Conservation (phyloP, 1,284 basidiomycete species). For the Cryptococcus hybrid region DNA sequence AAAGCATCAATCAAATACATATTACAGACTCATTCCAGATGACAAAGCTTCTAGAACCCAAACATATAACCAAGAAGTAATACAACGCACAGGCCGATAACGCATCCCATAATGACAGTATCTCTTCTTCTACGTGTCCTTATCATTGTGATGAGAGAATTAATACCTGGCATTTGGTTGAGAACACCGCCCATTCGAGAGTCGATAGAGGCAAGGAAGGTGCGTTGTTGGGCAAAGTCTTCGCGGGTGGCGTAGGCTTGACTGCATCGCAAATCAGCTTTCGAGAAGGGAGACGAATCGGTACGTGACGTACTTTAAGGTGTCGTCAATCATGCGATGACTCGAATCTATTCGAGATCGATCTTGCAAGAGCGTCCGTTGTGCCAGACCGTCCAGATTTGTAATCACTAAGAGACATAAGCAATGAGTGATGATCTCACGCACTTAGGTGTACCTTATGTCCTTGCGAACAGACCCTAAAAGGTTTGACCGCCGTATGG, state of each 20-base stretch:
- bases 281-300: background rate
- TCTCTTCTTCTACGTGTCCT: constrained; percentile 85
- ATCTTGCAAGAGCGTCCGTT: constrained; percentile 81
- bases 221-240: constrained; percentile 84
- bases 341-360: constrained; percentile 85
- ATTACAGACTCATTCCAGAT: no score
- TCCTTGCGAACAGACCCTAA: constrained; percentile 91
- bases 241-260: constrained; percentile 98
- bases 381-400: constrained; percentile 69
- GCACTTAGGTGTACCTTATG: constrained; percentile 66
- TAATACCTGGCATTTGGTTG: constrained; percentile 87
- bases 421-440: constrained; percentile 1
- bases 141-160: constrained; percentile 88
- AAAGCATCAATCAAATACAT: no score
- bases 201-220: constrained; percentile 72
- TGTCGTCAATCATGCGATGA: constrained; percentile 91
- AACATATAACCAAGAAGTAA: constrained; percentile 75
- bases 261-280: constrained; percentile 52
- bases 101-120: constrained; percentile 79
- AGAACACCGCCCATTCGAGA: constrained; percentile 78
- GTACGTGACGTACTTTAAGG: constrained; percentile 67
- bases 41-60: constrained; percentile 44
- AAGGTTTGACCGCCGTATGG: constrained; percentile 81
- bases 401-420: constrained; percentile 56
- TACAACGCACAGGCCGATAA: constrained; percentile 81